Percentiles rank a stretch among this genome's conserved stretches.
These are phyloP conservation scores for Solanum pimpinellifolium DNA, from an alignment of 257 asterid genomes.

Conservation along the genomic window DNA sequence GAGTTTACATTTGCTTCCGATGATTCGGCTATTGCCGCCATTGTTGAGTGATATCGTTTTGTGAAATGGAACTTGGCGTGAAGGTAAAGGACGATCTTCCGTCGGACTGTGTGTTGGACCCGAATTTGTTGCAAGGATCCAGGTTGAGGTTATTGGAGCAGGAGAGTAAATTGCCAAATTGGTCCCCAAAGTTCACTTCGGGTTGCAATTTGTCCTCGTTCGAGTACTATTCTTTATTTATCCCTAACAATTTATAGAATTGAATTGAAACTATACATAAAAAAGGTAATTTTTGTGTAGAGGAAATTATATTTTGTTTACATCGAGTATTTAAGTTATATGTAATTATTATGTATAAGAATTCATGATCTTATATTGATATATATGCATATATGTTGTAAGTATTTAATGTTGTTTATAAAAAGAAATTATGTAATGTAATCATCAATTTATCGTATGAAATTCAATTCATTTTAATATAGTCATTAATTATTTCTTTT, in stretches of 20 bases:
- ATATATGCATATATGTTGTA: not conserved
- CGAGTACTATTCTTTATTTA: not conserved
- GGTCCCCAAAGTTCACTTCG: not conserved
- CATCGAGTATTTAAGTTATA: too few relatives aligned
- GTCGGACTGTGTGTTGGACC: not conserved
- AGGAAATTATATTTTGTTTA: not conserved
- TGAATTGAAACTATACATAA: not conserved
- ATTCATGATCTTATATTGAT: not conserved
- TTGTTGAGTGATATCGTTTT: not conserved
- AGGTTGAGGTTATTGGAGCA: not conserved
- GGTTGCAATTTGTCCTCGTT: not conserved
- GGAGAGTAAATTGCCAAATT: not conserved
- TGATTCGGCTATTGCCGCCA: conserved; percentile 15
- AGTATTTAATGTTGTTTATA: not conserved
- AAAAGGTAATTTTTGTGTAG: not conserved
- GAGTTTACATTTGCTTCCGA: not conserved
- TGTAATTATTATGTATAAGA: not conserved
- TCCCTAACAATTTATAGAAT: not conserved
- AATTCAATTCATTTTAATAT: not conserved
- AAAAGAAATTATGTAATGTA: not conserved
- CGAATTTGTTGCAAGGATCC: not conserved
- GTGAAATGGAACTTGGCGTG: not conserved
- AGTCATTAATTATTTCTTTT: too few relatives aligned
- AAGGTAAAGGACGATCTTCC: not conserved
- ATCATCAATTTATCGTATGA: too few relatives aligned